These are phyloP conservation scores for Populus simonii DNA, from an alignment of 345 rosid genomes.

Conservation along the genomic window DNA sequence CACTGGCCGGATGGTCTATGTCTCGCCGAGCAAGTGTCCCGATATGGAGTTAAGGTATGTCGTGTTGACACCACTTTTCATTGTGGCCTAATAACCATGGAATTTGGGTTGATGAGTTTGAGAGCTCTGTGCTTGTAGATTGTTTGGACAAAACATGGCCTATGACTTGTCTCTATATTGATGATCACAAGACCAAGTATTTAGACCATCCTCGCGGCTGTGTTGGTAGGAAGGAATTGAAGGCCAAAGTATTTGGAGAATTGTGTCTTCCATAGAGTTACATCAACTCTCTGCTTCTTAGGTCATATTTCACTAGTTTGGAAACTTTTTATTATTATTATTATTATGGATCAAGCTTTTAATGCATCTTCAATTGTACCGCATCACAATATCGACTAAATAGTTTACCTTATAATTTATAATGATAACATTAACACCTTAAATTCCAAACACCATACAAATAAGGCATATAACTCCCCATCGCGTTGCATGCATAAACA, in stretches of 20 bases:
- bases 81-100: slow-evolving; percentile 64
- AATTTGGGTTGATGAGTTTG: slow-evolving; percentile 72
- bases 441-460: no score
- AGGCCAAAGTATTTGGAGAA: no score
- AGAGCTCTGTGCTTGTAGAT: slow-evolving; percentile 45
- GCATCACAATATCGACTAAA: no score
- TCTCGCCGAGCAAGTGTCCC: slow-evolving; percentile 53
- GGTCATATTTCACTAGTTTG: no score
- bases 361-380: no score
- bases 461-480: neutral
- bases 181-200: slow-evolving; percentile 46
- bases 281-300: no score
- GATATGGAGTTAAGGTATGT: slow-evolving; percentile 52
- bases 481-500: no score
- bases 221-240: slow-evolving; percentile 24
- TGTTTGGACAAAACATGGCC: slow-evolving; percentile 63
- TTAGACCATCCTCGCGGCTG: slow-evolving; percentile 52
- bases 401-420: no score
- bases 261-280: slow-evolving; percentile 37
- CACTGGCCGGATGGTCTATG: slow-evolving; percentile 58
- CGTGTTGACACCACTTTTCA: slow-evolving; percentile 63
- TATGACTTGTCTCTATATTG: slow-evolving; percentile 39
- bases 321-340: no score
- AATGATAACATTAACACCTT: no score
- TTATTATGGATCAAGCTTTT: no score